Conservation (phyloP, 345 rosid species). For the Theobroma cacao region DNA sequence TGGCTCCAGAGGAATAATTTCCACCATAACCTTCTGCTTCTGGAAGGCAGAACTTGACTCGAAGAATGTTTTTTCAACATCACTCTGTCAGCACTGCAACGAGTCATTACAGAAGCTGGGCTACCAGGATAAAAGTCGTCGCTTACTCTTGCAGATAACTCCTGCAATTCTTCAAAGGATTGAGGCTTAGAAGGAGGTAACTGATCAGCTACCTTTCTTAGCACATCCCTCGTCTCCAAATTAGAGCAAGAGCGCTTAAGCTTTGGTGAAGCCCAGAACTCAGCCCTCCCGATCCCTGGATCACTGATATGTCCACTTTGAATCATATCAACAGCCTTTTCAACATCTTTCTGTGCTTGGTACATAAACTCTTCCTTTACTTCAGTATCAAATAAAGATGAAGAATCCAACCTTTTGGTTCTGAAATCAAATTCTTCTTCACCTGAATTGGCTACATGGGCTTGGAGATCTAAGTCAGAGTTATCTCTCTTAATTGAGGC, state of each 20-base stretch:
- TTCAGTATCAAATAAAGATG: slow-evolving; percentile 26
- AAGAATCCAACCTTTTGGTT: slow-evolving; percentile 16
- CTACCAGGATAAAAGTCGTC: slow-evolving; percentile 27
- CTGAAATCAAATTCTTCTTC: slow-evolving; percentile 19
- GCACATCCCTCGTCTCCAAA: slow-evolving; percentile 47
- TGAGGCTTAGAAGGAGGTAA: slow-evolving; percentile 40
- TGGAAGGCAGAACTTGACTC: slow-evolving; percentile 86
- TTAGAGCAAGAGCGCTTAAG: slow-evolving; percentile 83
- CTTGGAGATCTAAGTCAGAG: slow-evolving; percentile 52
- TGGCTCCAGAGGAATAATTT: slow-evolving; percentile 94
- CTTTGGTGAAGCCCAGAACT: slow-evolving; percentile 62
- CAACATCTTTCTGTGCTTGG: slow-evolving; percentile 17
- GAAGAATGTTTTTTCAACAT: slow-evolving; percentile 93
- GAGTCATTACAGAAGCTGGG: slow-evolving; percentile 52
- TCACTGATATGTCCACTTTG: slow-evolving; percentile 80
- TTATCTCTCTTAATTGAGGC: slow-evolving; percentile 54
- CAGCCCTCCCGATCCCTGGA: slow-evolving; percentile 61
- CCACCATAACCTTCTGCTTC: slow-evolving; percentile 84
- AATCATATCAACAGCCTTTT: slow-evolving; percentile 23
- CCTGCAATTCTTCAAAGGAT: slow-evolving; percentile 37
- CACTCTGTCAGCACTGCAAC: slow-evolving; percentile 77
- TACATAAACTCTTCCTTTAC: slow-evolving; percentile 12
- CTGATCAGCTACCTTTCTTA: slow-evolving; percentile 31
- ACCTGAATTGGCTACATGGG: slow-evolving; percentile 25
- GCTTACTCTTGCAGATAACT: slow-evolving; percentile 13